A percentile compares a stretch with the other conserved stretches of the same genome.
These are phyloP conservation scores for Suhomyces chickasaworum DNA, from an alignment of 1,139 yeast species.

Conservation along the genomic window DNA sequence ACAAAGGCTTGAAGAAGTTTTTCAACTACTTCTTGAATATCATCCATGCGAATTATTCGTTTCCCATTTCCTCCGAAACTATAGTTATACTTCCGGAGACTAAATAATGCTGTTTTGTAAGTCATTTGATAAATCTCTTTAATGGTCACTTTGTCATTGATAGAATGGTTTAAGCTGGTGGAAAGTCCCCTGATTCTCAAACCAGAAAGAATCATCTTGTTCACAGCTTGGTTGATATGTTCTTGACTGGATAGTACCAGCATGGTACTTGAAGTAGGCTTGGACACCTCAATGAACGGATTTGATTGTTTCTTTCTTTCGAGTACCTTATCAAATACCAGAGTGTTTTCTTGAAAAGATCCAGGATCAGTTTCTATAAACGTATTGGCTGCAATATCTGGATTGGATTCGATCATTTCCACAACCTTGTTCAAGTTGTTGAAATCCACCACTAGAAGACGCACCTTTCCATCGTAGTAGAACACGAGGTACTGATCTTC, in stretches of 20 bases:
- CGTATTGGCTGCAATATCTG: conserved; percentile 7
- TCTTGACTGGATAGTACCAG: conserved; percentile 31
- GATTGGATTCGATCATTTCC: neutral
- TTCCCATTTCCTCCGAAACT: conserved; percentile 20
- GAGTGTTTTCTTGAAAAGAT: conserved; percentile 14
- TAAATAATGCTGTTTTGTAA: conserved; percentile 40
- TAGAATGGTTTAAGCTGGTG: conserved; percentile 24
- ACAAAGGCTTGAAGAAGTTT: conserved; percentile 37
- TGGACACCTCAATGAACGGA: conserved; percentile 17
- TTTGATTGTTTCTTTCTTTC: conserved; percentile 27
- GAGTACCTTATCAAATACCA: conserved; percentile 41
- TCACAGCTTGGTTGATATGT: conserved; percentile 38
- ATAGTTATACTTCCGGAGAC: conserved; percentile 40
- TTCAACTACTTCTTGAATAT: conserved; percentile 43
- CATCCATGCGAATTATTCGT: conserved; percentile 21
- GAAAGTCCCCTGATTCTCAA: conserved; percentile 46
- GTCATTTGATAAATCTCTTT: conserved; percentile 50
- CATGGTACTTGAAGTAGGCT: conserved; percentile 15
- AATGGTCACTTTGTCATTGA: conserved; percentile 38
- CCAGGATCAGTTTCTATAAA: conserved; percentile 7
- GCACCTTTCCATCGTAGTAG: conserved; percentile 13
- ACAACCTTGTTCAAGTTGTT: conserved; percentile 13
- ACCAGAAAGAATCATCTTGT: conserved; percentile 43
- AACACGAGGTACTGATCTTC: conserved; percentile 15
- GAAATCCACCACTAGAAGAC: conserved; percentile 19